Evolutionary conservation across 768 basidiomycete genomes (phyloP).

Genomic region (Pleurotus ostreatus): DNA sequence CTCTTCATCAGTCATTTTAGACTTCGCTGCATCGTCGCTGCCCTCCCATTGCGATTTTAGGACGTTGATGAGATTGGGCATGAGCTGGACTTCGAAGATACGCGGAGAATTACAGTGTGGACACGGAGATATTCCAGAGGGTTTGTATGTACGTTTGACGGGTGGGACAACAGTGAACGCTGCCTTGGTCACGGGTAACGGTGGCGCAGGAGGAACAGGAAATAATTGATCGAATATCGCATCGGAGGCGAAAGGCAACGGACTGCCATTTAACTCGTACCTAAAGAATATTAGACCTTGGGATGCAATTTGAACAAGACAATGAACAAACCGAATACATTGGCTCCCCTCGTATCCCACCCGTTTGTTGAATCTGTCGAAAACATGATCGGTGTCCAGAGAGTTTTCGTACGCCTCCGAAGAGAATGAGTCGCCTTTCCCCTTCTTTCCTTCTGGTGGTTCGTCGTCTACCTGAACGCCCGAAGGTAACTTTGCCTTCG

Average conservation of each 20-base stretch:
- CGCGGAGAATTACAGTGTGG: slow-evolving; percentile 60
- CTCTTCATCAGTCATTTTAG: slow-evolving; percentile 60
- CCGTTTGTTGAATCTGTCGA: slow-evolving; percentile 78
- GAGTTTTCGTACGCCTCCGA: slow-evolving; percentile 82
- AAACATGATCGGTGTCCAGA: slow-evolving; percentile 75
- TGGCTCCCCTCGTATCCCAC: slow-evolving; percentile 73
- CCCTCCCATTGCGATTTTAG: slow-evolving; percentile 30
- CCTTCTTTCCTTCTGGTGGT: slow-evolving; percentile 24
- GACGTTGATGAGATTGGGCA: slow-evolving; percentile 89
- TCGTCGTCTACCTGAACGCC: slow-evolving; percentile 41
- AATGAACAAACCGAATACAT: slow-evolving; percentile 71
- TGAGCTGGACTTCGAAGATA: slow-evolving; percentile 90
- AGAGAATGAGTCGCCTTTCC: slow-evolving; percentile 50
- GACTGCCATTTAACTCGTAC: slow-evolving; percentile 84
- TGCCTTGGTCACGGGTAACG: slow-evolving; percentile 55
- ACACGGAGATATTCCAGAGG: slow-evolving; percentile 58
- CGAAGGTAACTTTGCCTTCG: slow-evolving; percentile 43
- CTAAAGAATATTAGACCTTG: slow-evolving; percentile 32
- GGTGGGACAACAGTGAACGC: slow-evolving; percentile 52
- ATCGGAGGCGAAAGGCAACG: slow-evolving; percentile 85
- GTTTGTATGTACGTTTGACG: slow-evolving; percentile 50
- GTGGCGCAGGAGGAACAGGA: slow-evolving; percentile 42
- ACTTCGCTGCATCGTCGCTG: slow-evolving; percentile 18
- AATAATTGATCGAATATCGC: slow-evolving; percentile 71
- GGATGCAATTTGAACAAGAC: neutral